phyloP scores from a whole-genome alignment of 2,329 filamentous ascomycete genomes.

The Nannizziopsis barbatae region DNA sequence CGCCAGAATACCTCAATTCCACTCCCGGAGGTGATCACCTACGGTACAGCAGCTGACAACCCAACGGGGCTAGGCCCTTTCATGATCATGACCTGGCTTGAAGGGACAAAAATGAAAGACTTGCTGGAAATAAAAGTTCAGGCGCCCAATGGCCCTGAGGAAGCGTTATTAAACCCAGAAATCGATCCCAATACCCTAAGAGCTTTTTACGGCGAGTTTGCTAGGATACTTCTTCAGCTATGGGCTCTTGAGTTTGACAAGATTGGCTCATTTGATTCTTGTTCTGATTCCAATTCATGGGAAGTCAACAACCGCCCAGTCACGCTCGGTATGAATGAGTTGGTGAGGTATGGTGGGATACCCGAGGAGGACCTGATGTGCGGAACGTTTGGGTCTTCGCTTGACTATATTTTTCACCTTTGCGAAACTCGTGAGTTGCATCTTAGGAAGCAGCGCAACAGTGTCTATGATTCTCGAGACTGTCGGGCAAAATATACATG shows the following conservation, averaged over 20 bases:
- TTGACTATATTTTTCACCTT: slow-evolving; percentile 10
- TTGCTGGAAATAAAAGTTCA: not conserved
- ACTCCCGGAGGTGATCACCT: slow-evolving; percentile 5
- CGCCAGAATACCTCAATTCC: slow-evolving; percentile 1
- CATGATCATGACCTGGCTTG: slow-evolving; percentile 9
- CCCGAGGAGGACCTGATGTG: not conserved
- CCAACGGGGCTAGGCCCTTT: slow-evolving; percentile 1
- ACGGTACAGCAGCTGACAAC: not conserved
- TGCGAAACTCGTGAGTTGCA: slow-evolving; percentile 16
- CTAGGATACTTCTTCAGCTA: not conserved
- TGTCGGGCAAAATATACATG: slow-evolving; percentile 31
- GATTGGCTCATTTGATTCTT: slow-evolving; percentile 1
- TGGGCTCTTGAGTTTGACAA: slow-evolving; percentile 3
- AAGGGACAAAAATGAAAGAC: not conserved
- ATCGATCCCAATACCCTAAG: not conserved
- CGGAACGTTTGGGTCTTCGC: slow-evolving; percentile 8
- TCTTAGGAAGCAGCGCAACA: slow-evolving; percentile 35
- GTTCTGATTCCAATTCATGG: no score
- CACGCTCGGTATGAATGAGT: no score
- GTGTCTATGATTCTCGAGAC: slow-evolving; percentile 29
- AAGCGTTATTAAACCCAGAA: not conserved
- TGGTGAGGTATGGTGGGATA: no score
- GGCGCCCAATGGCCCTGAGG: not conserved
- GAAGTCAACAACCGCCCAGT: no score
- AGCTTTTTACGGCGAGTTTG: not conserved